Evolutionary conservation across 1,284 basidiomycete species (phyloP), one percentile per base, ranked within the genome.

Genomic region (Ustilago crameri): DNA sequence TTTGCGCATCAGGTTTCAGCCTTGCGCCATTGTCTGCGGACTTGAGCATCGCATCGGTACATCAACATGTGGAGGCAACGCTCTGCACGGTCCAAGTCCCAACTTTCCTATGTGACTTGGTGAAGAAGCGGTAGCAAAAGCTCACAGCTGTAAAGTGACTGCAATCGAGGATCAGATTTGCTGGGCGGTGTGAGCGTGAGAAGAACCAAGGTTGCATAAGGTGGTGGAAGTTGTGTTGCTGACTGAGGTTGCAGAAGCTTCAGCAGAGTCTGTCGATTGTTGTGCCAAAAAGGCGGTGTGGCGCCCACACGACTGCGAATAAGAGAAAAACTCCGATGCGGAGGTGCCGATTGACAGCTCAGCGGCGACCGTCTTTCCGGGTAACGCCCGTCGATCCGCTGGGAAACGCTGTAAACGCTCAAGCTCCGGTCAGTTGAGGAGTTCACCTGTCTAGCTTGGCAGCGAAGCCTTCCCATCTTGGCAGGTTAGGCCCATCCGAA

Each of bases 311-410:
- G 35, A 37, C 35, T 5, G 17, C 35, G n/a, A 37, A 37, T 9
- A 37, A 37, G 12, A 17, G 35, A 37, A 53, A 53, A 24, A 45
- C 44, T 54, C 51, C 51, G 51, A 46, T 54, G 43, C 51, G 26
- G 44, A 32, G 35, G 20, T 32, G 50, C 32, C 50, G 20, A 43
- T 38, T 43, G 50, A 43, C 50, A 42, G 41, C 41, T 42, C 30
- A 44, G 23, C 30, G 23, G 22, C 22, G 20, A 30, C 24, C 15
- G 30, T 12, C 30, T 30, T 12, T 30, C 12, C 12, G 30, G 30
- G 30, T 12, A 30, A 15, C 23, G 22, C 18, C 22, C 24, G 1
- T 32, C 30, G 27, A 18, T 46, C 3, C 26, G 27, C 10, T 30
- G 30, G 30, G 30, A 30, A 30, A 30, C 7, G 30, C 30, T n/a